Evolutionary conservation across 371 early-diverging fungal genomes (phyloP).

Genomic region (Rhizopus sp.): DNA sequence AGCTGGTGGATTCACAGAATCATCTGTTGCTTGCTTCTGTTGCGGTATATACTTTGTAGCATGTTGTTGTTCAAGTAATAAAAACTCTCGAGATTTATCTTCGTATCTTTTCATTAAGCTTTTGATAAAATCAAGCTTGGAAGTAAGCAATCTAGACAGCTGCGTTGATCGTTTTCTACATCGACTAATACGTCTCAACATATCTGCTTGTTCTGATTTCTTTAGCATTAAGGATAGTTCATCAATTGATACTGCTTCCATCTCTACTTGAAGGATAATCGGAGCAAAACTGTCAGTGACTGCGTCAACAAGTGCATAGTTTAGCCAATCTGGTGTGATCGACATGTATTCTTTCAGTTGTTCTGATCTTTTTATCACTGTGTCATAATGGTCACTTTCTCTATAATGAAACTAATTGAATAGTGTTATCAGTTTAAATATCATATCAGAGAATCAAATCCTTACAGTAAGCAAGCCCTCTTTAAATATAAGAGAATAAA

Average conservation of each 20-base stretch:
- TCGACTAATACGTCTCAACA: conserved; percentile 83
- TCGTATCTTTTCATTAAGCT: conserved; percentile 80
- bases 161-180: conserved; percentile 80
- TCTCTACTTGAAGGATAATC: conserved; percentile 69
- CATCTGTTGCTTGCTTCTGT: conserved; percentile 1
- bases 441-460: not conserved
- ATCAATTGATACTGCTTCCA: conserved; percentile 86
- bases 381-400: conserved; percentile 28
- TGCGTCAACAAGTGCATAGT: conserved; percentile 84
- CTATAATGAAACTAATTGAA: conserved; percentile 42
- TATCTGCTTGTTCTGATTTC: conserved; percentile 79
- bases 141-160: conserved; percentile 68
- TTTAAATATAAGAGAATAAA: conserved; percentile 80
- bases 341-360: conserved; percentile 41
- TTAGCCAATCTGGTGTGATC: conserved; percentile 72
- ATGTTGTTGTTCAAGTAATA: conserved; percentile 5
- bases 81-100: conserved; percentile 33
- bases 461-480: conserved; percentile 62
- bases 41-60: not conserved
- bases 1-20: not conserved
- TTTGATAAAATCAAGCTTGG: conserved; percentile 81
- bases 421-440: not conserved
- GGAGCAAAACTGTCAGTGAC: conserved; percentile 83
- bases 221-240: conserved; percentile 79
- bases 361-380: conserved; percentile 38